A percentile compares a stretch with the other conserved stretches of the same genome.
Evolutionary conservation across 306 rosid genomes (phyloP).

Genomic region (Macrotyloma uniflorum): DNA sequence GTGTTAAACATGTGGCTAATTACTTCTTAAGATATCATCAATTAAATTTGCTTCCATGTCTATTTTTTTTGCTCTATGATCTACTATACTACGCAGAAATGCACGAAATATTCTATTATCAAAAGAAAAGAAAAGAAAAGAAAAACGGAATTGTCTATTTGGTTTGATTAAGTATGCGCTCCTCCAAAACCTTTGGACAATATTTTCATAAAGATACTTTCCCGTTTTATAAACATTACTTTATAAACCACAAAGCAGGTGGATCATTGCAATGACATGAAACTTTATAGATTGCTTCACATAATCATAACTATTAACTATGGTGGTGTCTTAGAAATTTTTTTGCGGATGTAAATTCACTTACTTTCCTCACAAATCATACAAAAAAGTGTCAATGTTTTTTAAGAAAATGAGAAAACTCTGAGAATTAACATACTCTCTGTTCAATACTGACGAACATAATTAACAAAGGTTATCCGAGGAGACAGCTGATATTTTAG

Average conservation of each 20-base stretch:
- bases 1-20: constrained; percentile 14
- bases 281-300: not conserved
- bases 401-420: not conserved
- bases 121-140: not conserved
- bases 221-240: not conserved
- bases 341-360: not conserved
- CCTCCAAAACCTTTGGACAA: not conserved
- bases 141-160: not conserved
- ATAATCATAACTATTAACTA: too few relatives aligned
- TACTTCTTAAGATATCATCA: not conserved
- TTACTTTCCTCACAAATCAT: not conserved
- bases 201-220: not conserved
- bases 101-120: not conserved
- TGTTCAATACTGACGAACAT: not conserved
- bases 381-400: too few relatives aligned
- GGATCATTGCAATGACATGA: too few relatives aligned
- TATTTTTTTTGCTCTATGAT: not conserved
- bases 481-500: not conserved
- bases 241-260: not conserved
- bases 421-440: not conserved
- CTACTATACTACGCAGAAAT: not conserved
- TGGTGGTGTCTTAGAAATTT: too few relatives aligned
- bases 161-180: not conserved
- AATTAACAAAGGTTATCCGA: not conserved
- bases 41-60: not conserved